Percentiles rank a stretch among this genome's conserved stretches.
phyloP scores from a whole-genome alignment of 768 basidiomycete genomes.

The Lentinula aciculospora region DNA sequence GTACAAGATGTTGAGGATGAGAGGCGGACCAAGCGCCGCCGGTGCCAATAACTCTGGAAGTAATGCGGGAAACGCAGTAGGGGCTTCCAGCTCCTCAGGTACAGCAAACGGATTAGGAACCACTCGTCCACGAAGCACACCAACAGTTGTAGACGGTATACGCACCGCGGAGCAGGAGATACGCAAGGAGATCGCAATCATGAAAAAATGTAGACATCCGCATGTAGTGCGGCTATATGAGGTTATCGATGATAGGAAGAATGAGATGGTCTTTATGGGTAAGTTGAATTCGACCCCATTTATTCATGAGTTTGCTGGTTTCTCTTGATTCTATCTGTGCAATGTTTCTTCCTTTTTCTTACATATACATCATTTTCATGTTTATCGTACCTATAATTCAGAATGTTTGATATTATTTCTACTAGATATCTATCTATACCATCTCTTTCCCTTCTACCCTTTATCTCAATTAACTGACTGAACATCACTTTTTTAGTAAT shows the following conservation, averaged over 20 bases:
- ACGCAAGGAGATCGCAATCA: constrained; percentile 92
- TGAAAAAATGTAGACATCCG: constrained; percentile 93
- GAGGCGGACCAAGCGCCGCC: neutral
- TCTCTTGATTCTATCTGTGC: constrained; percentile 5
- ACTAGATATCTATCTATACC: no score
- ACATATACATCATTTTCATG: no score
- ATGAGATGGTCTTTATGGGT: constrained; percentile 93
- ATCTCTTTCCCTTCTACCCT: neutral
- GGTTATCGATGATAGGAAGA: constrained; percentile 89
- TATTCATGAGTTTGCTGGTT: constrained; percentile 2
- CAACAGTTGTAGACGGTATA: constrained; percentile 53
- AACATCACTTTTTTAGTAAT: constrained; percentile 53
- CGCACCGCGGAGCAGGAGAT: constrained; percentile 79
- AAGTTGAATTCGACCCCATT: constrained; percentile 24
- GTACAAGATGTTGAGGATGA: constrained; percentile 7
- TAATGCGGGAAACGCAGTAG: constrained; percentile 23
- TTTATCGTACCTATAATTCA: no score
- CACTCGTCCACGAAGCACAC: constrained; percentile 23
- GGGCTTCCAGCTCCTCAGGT: constrained; percentile 26
- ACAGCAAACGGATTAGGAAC: constrained; percentile 27
- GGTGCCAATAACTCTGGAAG: constrained; percentile 28
- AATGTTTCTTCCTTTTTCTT: no score
- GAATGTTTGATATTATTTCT: no score
- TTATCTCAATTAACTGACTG: neutral
- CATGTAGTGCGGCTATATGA: constrained; percentile 88